phyloP scores from a whole-genome alignment of 352 stramenopile genomes.

The Pythium sp. region DNA sequence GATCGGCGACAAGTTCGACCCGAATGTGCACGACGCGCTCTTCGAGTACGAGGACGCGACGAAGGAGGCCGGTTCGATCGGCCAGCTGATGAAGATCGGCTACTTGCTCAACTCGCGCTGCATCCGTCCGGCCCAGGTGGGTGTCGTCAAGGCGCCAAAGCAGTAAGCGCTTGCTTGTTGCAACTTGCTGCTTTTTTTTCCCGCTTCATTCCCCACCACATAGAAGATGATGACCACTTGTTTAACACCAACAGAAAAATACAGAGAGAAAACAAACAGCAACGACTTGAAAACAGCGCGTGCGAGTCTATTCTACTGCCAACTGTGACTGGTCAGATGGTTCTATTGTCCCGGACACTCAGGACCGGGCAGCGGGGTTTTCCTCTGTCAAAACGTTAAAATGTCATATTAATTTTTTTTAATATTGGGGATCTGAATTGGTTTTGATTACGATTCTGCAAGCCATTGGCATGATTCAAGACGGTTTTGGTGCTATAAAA shows the following conservation, averaged over 20 bases:
- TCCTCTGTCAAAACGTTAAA: too few species aligned
- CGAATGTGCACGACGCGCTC: slow-evolving; percentile 96
- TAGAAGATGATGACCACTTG: slow-evolving; percentile 6
- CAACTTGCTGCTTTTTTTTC: not conserved
- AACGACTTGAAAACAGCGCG: not conserved
- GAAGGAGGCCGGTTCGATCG: slow-evolving; percentile 89
- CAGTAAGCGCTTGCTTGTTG: slow-evolving; percentile 5
- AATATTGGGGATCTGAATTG: too few species aligned
- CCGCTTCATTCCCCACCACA: not conserved
- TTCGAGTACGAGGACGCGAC: slow-evolving; percentile 95
- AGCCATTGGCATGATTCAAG: too few species aligned
- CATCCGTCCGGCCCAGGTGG: slow-evolving; percentile 96
- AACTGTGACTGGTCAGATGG: not conserved
- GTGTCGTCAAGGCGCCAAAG: slow-evolving; percentile 66
- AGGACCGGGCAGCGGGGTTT: too few species aligned
- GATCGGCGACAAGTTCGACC: slow-evolving; percentile 97
- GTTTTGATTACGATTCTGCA: too few species aligned
- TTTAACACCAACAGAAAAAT: not conserved
- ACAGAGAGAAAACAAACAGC: slow-evolving; percentile 2
- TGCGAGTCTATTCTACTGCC: not conserved
- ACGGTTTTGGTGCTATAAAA: too few species aligned
- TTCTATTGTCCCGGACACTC: not conserved
- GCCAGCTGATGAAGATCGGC: slow-evolving; percentile 96
- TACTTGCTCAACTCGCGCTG: slow-evolving; percentile 96
- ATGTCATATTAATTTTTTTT: too few species aligned